A percentile compares a stretch with the other conserved stretches of the same genome.
Evolutionary conservation across 2,329 filamentous ascomycete genomes (phyloP).

Genomic region (Sporothrix pallida): DNA sequence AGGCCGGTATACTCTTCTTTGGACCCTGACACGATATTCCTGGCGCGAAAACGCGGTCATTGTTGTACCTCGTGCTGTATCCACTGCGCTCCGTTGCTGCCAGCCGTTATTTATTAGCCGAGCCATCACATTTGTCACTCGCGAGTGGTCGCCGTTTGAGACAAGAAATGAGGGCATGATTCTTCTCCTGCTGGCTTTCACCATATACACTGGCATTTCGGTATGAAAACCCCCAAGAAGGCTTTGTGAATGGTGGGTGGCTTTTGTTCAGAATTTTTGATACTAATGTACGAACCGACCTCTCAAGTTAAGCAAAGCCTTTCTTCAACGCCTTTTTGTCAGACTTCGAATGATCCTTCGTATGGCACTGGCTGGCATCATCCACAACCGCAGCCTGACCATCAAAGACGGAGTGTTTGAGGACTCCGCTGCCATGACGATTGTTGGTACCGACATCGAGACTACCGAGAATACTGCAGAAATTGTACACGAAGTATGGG

Average conservation of each 20-base stretch:
- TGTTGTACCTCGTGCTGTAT: background rate
- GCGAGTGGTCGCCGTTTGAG: background rate
- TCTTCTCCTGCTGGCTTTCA: background rate
- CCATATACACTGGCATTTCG: background rate
- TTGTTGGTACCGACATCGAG: background rate
- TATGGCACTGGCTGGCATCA: background rate
- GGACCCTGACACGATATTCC: background rate
- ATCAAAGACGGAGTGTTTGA: background rate
- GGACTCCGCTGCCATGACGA: background rate
- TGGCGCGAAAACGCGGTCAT: background rate
- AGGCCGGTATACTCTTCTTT: background rate
- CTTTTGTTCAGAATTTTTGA: background rate
- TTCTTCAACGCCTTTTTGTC: background rate
- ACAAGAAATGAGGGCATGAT: background rate
- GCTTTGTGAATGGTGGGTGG: background rate
- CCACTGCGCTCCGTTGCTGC: background rate
- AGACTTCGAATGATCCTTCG: background rate
- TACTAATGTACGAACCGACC: background rate
- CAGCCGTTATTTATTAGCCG: background rate
- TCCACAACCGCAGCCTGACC: background rate
- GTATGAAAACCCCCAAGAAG: background rate
- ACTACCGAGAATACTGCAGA: background rate
- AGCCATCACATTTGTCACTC: background rate
- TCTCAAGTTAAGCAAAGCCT: background rate
- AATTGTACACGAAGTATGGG: background rate